Evolutionary conservation across 768 basidiomycete genomes (phyloP), one percentile per base, ranked within the genome.

Genomic region (Rhodotorula graminis): DNA sequence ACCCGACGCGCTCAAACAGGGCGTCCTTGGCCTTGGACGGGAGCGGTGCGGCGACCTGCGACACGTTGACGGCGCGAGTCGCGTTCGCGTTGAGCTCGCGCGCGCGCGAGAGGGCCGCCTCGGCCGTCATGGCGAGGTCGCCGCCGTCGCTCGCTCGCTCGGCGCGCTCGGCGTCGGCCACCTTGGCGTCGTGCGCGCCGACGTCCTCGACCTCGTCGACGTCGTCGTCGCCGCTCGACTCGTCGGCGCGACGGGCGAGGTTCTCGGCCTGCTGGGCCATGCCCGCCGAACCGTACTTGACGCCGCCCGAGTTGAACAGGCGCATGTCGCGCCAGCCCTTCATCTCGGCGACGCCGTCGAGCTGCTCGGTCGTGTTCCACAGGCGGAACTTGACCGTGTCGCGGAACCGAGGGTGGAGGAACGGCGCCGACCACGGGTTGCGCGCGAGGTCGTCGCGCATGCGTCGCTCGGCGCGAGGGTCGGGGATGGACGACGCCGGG

Each of bases 311-410:
- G 80, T 93, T 94, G 85, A 97, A 96, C 15, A 96, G 82, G 52
- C 85, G 83, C 78, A 90, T 85, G 29, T 84, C 84, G 65, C 95
- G 84, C 95, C 95, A 99, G 62, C 91, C 87, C 77, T 88, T 88
- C 57, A 98, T 83, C 81, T 99, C 95, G 0, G 90, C 88, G 5
- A 95, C 84, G 49, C 90, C 90, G 77, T 98, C 95, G 61, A 98
- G 84, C 78, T 97, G 94, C 77, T 95, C 94, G 1, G 94, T 97
- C 46, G 95, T 97, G 80, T 98, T 98, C 95, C 95, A 99, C 75
- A 97, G 84, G 80, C 90, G 92, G 85, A 99, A 99, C 80, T 91
- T 88, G 80, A 99, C 89, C 56, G 92, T 87, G 72, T 93, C 90
- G 78, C 89, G 88, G 84, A 98, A 98, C 59, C 93, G 86, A 19